Conservation (phyloP, 2,329 filamentous ascomycete genomes). For the Tolypocladium album region DNA sequence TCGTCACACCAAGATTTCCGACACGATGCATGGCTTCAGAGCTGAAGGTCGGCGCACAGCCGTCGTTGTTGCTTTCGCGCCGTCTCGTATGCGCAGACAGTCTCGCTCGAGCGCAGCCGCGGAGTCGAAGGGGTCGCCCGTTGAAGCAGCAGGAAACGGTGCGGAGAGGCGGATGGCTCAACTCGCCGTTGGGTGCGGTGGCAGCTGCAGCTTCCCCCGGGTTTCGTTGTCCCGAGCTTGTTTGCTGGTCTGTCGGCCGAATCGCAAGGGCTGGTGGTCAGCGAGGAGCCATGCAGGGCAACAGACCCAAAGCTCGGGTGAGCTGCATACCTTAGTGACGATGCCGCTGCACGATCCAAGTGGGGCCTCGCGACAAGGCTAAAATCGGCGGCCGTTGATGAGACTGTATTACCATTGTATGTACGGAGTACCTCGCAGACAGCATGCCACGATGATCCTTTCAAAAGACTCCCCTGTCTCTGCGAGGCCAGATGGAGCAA, state of each 20-base stretch:
- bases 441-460: too few species aligned
- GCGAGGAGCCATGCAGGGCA: background rate
- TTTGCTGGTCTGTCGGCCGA: background rate
- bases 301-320: background rate
- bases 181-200: background rate
- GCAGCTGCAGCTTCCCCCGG: background rate
- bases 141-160: background rate
- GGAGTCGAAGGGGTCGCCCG: background rate
- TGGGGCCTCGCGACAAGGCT: background rate
- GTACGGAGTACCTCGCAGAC: background rate
- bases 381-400: background rate
- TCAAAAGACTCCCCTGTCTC: too few species aligned
- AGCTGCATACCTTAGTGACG: background rate
- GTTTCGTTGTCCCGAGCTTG: background rate
- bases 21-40: background rate
- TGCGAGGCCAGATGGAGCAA: too few species aligned
- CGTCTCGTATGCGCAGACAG: background rate
- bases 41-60: background rate
- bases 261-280: background rate
- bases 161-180: background rate
- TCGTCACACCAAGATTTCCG: background rate
- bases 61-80: background rate
- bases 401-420: too few species aligned
- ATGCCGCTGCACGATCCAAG: background rate
- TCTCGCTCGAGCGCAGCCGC: background rate